phyloP scores from a whole-genome alignment of 169 alveolate genomes.

The Cryptosporidium xiaoi region DNA sequence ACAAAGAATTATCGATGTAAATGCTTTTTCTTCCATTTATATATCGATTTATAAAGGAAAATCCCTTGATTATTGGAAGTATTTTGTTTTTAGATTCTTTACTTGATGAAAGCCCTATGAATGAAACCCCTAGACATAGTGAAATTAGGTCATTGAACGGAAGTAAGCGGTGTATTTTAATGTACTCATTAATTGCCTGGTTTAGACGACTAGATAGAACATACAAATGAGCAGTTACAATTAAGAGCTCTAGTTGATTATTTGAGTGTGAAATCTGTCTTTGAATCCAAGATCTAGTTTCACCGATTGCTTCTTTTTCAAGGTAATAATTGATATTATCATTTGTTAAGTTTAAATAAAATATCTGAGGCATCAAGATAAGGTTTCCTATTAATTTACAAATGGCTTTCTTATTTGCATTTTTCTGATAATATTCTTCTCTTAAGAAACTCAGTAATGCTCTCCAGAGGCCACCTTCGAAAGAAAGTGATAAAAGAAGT shows the following conservation, averaged over 20 bases:
- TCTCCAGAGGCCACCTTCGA: constrained; percentile 73
- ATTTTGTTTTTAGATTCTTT: constrained; percentile 54
- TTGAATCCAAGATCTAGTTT: constrained; percentile 73
- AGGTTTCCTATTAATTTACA: constrained; percentile 32
- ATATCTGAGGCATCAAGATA: constrained; percentile 39
- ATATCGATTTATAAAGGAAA: constrained; percentile 48
- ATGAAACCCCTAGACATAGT: constrained; percentile 47
- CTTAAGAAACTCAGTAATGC: constrained; percentile 43
- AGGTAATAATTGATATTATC: constrained; percentile 4
- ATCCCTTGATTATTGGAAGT: constrained; percentile 53
- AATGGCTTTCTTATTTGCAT: constrained; percentile 25
- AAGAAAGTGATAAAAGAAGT: constrained; percentile 31
- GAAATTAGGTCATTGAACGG: constrained; percentile 54
- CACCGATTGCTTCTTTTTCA: constrained; percentile 69
- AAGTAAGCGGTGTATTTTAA: constrained; percentile 27
- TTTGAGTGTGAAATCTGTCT: constrained; percentile 38
- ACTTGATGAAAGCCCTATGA: constrained; percentile 35
- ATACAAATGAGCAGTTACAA: constrained; percentile 56
- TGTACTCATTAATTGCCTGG: constrained; percentile 43
- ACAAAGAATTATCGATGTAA: constrained; percentile 3
- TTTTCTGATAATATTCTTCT: constrained; percentile 38
- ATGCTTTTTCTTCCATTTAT: constrained; percentile 49
- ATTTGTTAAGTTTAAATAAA: not conserved
- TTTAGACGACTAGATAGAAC: constrained; percentile 60
- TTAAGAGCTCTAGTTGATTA: constrained; percentile 11